Evolutionary conservation across 1,139 yeast genomes (phyloP), one percentile per base, ranked within the genome.

Genomic region (Blastobotrys ciferrii): DNA sequence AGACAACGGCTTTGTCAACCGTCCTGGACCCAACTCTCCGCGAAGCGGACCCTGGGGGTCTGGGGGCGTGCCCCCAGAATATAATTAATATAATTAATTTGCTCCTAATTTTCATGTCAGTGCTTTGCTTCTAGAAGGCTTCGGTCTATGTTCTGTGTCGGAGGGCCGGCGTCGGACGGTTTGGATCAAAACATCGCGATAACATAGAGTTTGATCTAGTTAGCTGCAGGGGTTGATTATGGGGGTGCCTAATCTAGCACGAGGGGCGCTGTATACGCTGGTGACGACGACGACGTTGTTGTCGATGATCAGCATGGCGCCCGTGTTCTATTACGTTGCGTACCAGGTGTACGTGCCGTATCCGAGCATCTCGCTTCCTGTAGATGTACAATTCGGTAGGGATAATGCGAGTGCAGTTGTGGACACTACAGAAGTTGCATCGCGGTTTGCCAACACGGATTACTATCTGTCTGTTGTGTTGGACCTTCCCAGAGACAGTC

Each of bases 381-480:
- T 46, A 41, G 39, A 46, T 30, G 39, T 36, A 23, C 25, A n/a
- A 13, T 36, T 36, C 40, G 4, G n/a, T 19, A 17, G 25, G 13
- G 40, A 36, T 6, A 19, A 19, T 23, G 40, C 40, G 7, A 9
- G 23, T 18, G 46, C 42, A 7, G 42, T 33, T 20, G 32, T 43
- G 28, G 31, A 32, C 35, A 36, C 36, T 13, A 15, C 37, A 30
- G 25, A 18, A 7, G 7, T 36, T 11, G 19, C 25, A 12, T 9
- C 20, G 17, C 17, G 28, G 18, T 18, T 32, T 41, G 42, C 28
- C 14, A 12, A 43, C 1, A 56, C 57, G 13, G 59, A 59, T 20
- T 68, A 68, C 48, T 46, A 54, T 19, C 54, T 68, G 12, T 51
- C 52, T 3, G 55, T 69, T 9, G 55, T 52, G 25, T 55, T 69